Evolutionary conservation across 805 yeast species (phyloP).

Genomic region (Kurtzmaniella fragi): DNA sequence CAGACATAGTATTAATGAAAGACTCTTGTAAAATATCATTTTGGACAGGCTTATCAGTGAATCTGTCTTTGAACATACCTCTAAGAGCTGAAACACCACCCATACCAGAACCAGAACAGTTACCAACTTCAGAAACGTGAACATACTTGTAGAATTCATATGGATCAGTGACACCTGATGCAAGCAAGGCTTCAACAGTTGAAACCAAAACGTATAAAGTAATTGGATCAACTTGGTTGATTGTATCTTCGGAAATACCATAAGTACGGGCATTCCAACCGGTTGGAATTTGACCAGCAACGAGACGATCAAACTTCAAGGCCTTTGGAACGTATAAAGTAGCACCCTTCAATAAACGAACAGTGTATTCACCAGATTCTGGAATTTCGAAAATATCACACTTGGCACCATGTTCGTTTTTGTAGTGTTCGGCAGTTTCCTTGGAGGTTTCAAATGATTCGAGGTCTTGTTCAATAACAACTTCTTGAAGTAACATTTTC

Average conservation of each 20-base stretch:
- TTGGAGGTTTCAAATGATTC: conserved; percentile 94
- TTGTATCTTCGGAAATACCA: conserved; percentile 92
- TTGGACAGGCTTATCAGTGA: conserved; percentile 88
- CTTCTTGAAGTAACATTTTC: conserved; percentile 92
- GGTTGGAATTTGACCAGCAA: conserved; percentile 93
- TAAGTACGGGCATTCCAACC: conserved; percentile 96
- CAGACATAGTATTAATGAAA: conserved; percentile 97
- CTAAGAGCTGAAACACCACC: conserved; percentile 98
- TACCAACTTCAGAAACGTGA: conserved; percentile 97
- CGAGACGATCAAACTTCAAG: conserved; percentile 65
- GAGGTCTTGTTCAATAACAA: conserved; percentile 92
- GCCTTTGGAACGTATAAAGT: conserved; percentile 88
- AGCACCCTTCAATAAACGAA: conserved; percentile 89
- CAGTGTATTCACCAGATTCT: conserved; percentile 90
- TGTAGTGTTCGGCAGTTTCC: conserved; percentile 93
- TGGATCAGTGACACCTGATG: conserved; percentile 97
- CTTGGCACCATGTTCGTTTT: conserved; percentile 87
- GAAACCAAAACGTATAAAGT: conserved; percentile 90
- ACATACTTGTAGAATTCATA: conserved; percentile 98
- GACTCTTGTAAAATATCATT: conserved; percentile 97
- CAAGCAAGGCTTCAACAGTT: conserved; percentile 88
- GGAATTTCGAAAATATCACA: conserved; percentile 87
- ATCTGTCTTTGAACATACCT: conserved; percentile 97
- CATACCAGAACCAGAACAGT: conserved; percentile 99
- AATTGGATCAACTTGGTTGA: conserved; percentile 93